Evolutionary conservation across 1,284 basidiomycete species (phyloP).

Genomic region (Xerocomus amazonicus): DNA sequence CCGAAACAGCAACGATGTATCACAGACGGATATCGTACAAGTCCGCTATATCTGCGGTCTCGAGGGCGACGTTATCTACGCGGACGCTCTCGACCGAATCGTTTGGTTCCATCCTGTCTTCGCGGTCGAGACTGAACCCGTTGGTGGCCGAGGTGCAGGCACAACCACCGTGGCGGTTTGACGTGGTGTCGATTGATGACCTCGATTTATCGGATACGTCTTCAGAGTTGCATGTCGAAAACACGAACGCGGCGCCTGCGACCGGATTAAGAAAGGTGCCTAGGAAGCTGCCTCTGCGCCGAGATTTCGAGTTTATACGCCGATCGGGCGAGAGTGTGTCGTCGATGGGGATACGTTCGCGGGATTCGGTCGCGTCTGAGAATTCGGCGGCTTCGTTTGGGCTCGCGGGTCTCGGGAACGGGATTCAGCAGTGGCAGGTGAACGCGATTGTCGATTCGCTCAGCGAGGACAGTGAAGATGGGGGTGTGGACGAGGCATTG

Average conservation of each 20-base stretch:
- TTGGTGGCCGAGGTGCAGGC: conserved; percentile 38
- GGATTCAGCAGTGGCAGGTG: conserved; percentile 73
- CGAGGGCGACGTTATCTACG: conserved; percentile 19
- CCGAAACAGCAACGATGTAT: conserved; percentile 13
- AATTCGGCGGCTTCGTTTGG: conserved; percentile 43
- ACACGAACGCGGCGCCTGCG: conserved; percentile 37
- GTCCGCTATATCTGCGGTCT: conserved; percentile 22
- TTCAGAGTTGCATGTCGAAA: conserved; percentile 37
- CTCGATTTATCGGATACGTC: conserved; percentile 71
- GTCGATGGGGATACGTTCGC: conserved; percentile 67
- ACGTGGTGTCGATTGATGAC: conserved; percentile 72
- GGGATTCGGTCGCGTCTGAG: conserved; percentile 48
- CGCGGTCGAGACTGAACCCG: conserved; percentile 34
- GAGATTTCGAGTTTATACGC: conserved; percentile 74
- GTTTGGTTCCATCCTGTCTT: conserved; percentile 45
- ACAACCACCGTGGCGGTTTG: conserved; percentile 51
- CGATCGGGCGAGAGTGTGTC: conserved; percentile 66
- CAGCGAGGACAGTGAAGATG: conserved; percentile 68
- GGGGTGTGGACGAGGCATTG: conserved; percentile 79
- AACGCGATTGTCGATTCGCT: conserved; percentile 75
- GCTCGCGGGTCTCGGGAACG: conserved; percentile 43
- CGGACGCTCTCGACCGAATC: conserved; percentile 51
- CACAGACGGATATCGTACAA: conserved; percentile 17
- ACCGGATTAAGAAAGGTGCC: conserved; percentile 54
- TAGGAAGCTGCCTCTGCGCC: conserved; percentile 61